Evolutionary conservation across 441 rosid species (phyloP), one percentile per base, ranked within the genome.

Genomic region (Pelargonium exstipulatum): DNA sequence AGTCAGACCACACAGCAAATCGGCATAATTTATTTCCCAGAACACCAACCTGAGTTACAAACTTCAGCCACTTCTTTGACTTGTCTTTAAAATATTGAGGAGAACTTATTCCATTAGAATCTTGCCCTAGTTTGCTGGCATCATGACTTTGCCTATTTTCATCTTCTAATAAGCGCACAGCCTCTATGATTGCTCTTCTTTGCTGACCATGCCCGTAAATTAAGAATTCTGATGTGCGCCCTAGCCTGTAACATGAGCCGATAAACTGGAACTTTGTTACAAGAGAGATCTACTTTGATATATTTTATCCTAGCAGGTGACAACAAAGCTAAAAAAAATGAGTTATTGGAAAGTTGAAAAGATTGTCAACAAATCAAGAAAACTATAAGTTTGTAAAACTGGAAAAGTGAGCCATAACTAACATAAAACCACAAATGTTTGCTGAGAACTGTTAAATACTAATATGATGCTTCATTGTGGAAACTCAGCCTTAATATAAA

Each of bases 131-230:
- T 71, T 84, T 84, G 75, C 80, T 74, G 69, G 74, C 78, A 66
- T 66, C 78, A 2, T 73, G 45, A 67, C 73, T 74, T 61, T 67
- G 76, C 62, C 66, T 76, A 68, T 84, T 90, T 82, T 81, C 94
- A 65, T 81, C 84, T 73, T 85, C 94, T 37, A 82, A 73, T 76
- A 94, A 67, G 71, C 99, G 87, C 74, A 86, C 76, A 20, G 99
- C 97, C 83, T 94, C 99, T 78, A 91, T 87, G 68, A 91, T 81
- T 81, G 97, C 97, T 83, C 94, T 85, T 82, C 99, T 88, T 76
- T 94, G 97, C 74, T 90, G 99, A 68, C 96, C 91, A 68, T 87
- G 95, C 49, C 97, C 97, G 79, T 85, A 94, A 73, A 94, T 82
- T 76, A 88, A 83, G 79, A 94, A 94, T 61, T 94, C 99, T 71